Percentiles rank a stretch among this genome's conserved stretches.
Conservation (phyloP, 2,329 filamentous ascomycete species). For the Onygenales sp. region DNA sequence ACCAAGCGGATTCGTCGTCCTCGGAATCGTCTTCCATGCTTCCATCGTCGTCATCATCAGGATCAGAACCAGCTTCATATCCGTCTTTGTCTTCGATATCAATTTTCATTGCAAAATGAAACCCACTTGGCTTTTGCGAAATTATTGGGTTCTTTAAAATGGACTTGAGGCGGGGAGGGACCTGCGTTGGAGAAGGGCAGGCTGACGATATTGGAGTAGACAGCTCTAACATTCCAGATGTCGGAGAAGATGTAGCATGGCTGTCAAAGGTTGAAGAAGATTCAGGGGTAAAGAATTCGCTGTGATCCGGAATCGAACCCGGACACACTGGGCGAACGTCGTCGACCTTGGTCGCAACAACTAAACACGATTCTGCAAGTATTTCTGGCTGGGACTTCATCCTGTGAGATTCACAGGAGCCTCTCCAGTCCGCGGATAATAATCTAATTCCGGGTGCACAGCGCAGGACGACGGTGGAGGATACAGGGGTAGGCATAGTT, state of each 20-base stretch:
- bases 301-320: neutral
- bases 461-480: neutral
- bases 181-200: neutral
- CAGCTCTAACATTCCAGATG: neutral
- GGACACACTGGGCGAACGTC: neutral
- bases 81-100: neutral
- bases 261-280: neutral
- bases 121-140: neutral
- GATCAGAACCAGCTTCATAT: neutral
- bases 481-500: neutral
- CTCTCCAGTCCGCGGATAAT: neutral
- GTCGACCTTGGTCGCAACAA: neutral
- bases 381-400: neutral
- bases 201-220: neutral
- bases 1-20: slow-evolving; percentile 1
- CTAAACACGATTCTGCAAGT: neutral
- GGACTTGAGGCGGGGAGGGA: neutral
- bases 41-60: slow-evolving; percentile 2
- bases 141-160: neutral
- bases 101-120: neutral
- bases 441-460: neutral
- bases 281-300: neutral
- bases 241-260: neutral
- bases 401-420: neutral
- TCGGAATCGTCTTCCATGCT: slow-evolving; percentile 4